Evolutionary conservation across 1,284 basidiomycete species (phyloP), one percentile per base, ranked within the genome.

Genomic region (Cutaneotrichosporon sp.): DNA sequence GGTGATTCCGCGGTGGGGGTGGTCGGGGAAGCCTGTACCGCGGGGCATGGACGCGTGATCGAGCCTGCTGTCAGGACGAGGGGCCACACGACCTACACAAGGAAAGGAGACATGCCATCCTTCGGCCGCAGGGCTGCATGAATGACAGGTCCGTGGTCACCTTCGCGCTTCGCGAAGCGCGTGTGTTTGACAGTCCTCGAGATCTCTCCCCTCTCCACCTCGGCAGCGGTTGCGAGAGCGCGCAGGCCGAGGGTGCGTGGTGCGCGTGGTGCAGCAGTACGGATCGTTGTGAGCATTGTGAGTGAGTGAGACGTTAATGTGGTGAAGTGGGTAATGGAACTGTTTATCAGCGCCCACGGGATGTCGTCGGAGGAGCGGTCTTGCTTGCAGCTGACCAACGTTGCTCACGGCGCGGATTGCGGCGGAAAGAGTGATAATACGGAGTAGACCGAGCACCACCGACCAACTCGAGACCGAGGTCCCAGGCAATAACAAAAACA

Each of bases 1-100:
- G 4, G 68, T 85, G 71, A 91, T 88, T 3, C 91, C 92, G 25
- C 90, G 80, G 70, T 94, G 90, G 3, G 90, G 89, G 62, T 94
- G 91, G 66, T 93, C 75, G 0, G 77, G 75, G 60, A 81, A 81
- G 1, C 79, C 79, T 2, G 38, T 25, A 17, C 19, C 48, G 20
- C 38, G 29, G 6, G 38, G 48, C 24, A 49, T 34, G 20, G n/a
- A 12, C 8, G 39, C 39, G 10, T 43, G n/a, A 22, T 49, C 39
- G 11, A 49, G 48, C 27, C 45, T 46, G 20, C 20, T 12, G 45
- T 46, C 24, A 46, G 45, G 16, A n/a, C 9, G 12, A 22, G 17
- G 20, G 38, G 38, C 16, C 11, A 11, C 6, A 24, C n/a, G 12
- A 14, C 14, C 14, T 22, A 44, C 42, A 44, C 26, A 17, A 44